Evolutionary conservation across 2,329 filamentous ascomycete species (phyloP).

Genomic region (Fusarium circinatum): DNA sequence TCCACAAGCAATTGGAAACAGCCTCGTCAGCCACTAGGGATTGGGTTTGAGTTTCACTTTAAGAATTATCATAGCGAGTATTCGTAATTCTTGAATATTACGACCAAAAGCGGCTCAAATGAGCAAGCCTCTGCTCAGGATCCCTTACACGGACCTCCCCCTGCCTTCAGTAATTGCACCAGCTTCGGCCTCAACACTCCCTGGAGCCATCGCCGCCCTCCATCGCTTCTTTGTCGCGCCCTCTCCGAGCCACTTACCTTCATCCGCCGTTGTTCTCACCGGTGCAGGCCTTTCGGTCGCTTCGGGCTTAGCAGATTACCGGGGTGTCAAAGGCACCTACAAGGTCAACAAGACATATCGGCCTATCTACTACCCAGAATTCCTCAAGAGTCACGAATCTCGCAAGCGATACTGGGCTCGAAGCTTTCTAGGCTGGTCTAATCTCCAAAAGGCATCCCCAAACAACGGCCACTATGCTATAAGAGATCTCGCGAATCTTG

Average conservation of each 20-base stretch:
- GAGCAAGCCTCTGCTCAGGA: constrained; percentile 81
- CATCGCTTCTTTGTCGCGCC: constrained; percentile 77
- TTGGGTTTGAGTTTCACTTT: not conserved
- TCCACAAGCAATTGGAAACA: constrained; percentile 33
- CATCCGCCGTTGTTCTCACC: constrained; percentile 66
- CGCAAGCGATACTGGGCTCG: constrained; percentile 96
- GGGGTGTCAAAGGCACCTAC: constrained; percentile 90
- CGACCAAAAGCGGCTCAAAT: constrained; percentile 51
- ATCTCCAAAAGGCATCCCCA: constrained; percentile 78
- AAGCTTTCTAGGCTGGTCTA: constrained; percentile 93
- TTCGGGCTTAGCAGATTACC: constrained; percentile 92
- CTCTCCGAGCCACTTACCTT: constrained; percentile 59
- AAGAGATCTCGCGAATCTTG: constrained; percentile 74
- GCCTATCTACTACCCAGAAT: constrained; percentile 94
- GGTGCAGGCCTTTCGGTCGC: constrained; percentile 95
- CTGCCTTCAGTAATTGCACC: constrained; percentile 81
- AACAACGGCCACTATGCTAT: constrained; percentile 85
- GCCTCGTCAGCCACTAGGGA: constrained; percentile 5
- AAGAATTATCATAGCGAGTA: not conserved
- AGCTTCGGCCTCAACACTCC: constrained; percentile 71
- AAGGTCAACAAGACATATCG: constrained; percentile 89
- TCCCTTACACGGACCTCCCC: constrained; percentile 88
- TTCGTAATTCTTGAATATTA: not conserved
- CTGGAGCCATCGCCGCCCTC: constrained; percentile 81
- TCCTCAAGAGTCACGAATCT: constrained; percentile 81